A percentile compares a stretch with the other conserved stretches of the same genome.
Conservation (phyloP, 179 eudicot genomes). For the Camellia oleifera region DNA sequence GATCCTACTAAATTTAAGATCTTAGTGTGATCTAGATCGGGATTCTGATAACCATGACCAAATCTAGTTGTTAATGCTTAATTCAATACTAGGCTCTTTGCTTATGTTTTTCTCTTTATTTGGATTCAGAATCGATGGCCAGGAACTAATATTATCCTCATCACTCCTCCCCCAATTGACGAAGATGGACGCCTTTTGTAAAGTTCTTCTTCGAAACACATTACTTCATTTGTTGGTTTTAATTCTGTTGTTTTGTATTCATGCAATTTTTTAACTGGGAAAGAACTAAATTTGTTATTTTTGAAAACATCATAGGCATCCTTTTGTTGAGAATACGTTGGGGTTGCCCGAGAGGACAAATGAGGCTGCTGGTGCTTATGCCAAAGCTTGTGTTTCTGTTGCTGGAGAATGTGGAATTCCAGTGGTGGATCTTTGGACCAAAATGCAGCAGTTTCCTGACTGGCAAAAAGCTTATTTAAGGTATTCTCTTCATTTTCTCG, state of each 20-base stretch:
- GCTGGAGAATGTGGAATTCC: slow-evolving; percentile 50
- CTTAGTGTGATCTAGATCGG: no score
- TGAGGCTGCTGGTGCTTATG: slow-evolving; percentile 66
- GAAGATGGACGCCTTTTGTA: slow-evolving; percentile 71
- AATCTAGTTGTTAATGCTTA: neutral
- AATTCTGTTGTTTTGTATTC: neutral
- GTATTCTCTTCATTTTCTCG: slow-evolving; percentile 28
- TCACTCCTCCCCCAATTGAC: slow-evolving; percentile 88
- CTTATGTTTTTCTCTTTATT: slow-evolving; percentile 9
- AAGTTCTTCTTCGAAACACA: neutral
- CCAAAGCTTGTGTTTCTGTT: slow-evolving; percentile 64
- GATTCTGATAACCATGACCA: neutral
- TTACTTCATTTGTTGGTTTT: neutral
- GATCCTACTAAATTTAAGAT: no score
- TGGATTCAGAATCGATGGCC: slow-evolving; percentile 63
- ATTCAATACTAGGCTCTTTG: neutral
- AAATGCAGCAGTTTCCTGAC: slow-evolving; percentile 65
- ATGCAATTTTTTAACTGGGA: neutral
- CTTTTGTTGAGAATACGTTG: slow-evolving; percentile 42
- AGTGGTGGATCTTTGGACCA: slow-evolving; percentile 68
- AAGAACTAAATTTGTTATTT: neutral
- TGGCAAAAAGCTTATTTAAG: slow-evolving; percentile 60
- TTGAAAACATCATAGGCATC: slow-evolving; percentile 39
- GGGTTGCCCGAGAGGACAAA: slow-evolving; percentile 78
- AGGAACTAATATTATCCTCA: slow-evolving; percentile 39